phyloP scores from a whole-genome alignment of 768 basidiomycete genomes.

The Kwoniella dejecticola region DNA sequence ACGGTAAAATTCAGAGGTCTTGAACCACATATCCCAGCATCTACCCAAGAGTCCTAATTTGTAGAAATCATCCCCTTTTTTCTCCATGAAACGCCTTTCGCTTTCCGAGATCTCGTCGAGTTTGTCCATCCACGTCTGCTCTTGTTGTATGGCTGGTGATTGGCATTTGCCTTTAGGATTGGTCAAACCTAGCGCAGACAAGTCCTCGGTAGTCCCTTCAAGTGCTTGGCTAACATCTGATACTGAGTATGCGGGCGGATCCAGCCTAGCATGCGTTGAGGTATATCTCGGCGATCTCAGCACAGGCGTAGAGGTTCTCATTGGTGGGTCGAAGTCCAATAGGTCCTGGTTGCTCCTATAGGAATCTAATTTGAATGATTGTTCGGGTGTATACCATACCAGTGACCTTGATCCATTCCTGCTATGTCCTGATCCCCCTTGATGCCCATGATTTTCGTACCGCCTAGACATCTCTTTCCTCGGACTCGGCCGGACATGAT shows the following conservation, averaged over 20 bases:
- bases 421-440: slow-evolving; percentile 9
- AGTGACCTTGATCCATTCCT: slow-evolving; percentile 25
- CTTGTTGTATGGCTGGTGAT: neutral
- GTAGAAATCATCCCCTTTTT: slow-evolving; percentile 41
- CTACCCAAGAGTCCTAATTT: slow-evolving; percentile 42
- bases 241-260: slow-evolving; percentile 41
- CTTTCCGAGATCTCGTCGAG: slow-evolving; percentile 10
- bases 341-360: slow-evolving; percentile 5
- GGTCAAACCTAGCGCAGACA: slow-evolving; percentile 12
- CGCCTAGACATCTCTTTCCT: slow-evolving; percentile 24
- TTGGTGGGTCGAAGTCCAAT: slow-evolving; percentile 23
- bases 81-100: slow-evolving; percentile 30
- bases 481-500: slow-evolving; percentile 26
- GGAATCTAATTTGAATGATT: slow-evolving; percentile 32
- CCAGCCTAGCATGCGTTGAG: slow-evolving; percentile 65
- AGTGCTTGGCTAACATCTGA: slow-evolving; percentile 34
- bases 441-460: neutral
- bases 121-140: slow-evolving; percentile 12
- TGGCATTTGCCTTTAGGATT: slow-evolving; percentile 8
- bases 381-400: slow-evolving; percentile 42
- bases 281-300: slow-evolving; percentile 74
- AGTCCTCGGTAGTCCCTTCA: slow-evolving; percentile 17
- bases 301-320: slow-evolving; percentile 44
- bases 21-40: slow-evolving; percentile 48
- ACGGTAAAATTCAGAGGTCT: slow-evolving; percentile 37